Percentiles rank a stretch among this genome's conserved stretches.
phyloP scores from a whole-genome alignment of 2,329 filamentous ascomycete genomes.

The Coniochaeta ligniaria region DNA sequence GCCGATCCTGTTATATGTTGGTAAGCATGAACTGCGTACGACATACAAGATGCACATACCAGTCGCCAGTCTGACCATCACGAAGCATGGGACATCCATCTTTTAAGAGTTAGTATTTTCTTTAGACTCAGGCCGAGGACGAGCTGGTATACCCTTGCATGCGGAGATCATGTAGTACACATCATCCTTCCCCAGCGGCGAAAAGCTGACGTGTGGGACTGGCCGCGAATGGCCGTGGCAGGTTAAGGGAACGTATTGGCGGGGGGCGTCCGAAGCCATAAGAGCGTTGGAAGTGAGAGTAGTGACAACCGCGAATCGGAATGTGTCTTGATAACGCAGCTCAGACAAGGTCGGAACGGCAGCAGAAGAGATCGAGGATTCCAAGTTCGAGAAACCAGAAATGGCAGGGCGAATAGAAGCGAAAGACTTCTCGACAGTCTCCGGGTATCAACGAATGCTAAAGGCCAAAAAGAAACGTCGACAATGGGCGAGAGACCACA shows the following conservation, averaged over 20 bases:
- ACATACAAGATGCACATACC: conserved; percentile 40
- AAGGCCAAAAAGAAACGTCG: background rate
- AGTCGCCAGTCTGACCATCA: conserved; percentile 91
- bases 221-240: conserved; percentile 92
- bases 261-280: conserved; percentile 25
- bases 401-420: background rate
- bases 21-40: conserved; percentile 5
- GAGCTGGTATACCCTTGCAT: conserved; percentile 62
- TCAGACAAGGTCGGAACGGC: background rate
- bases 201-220: conserved; percentile 88
- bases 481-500: background rate
- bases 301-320: background rate
- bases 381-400: background rate
- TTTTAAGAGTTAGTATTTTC: conserved; percentile 24
- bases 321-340: background rate
- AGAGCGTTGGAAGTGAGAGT: background rate
- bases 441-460: background rate
- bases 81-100: conserved; percentile 98
- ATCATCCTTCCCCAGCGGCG: conserved; percentile 71
- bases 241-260: conserved; percentile 76
- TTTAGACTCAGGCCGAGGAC: background rate
- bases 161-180: conserved; percentile 90
- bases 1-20: conserved; percentile 79
- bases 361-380: background rate
- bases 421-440: background rate